Base-by-base conservation (phyloP, 1,284 basidiomycete genomes). In the Cystobasidium slooffiae region DNA sequence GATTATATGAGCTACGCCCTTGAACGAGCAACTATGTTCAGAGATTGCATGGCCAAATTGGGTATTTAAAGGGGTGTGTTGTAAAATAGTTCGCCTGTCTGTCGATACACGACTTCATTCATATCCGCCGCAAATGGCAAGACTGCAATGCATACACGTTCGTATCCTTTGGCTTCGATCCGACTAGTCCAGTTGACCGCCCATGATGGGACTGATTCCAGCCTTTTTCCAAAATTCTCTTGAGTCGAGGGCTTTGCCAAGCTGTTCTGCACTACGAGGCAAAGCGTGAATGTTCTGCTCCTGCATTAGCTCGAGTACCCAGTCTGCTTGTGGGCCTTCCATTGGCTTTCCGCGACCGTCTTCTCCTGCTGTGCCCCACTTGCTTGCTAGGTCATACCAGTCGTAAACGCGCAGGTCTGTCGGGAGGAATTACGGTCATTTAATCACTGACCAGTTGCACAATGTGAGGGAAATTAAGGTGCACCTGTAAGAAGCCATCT, bases 361-460 rank as follows among this genome's bases (percentile, higher is more conserved):
- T 41, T 76, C 77, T 7, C 80, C 77, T 5, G 85, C 85, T 85
- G 86, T n/a, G 63, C 75, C 76, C 72, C 76, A 88, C 3, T 86
- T 85, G 7, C 85, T 85, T 0, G 86, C 87, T 8, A 89, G 82
- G 77, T 89, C 88, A 88, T 88, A 89, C 88, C 88, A 89, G 78
- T 89, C 81, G 78, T 89, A 88, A 43, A 89, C 85, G 8, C 88
- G 84, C 18, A 84, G 82, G 77, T 90, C 88, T 8, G 86, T 87
- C 31, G 89, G 80, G 10, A 88, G 14, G 63, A 58, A 74, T 4
- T 74, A 61, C 52, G 65, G 53, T 0, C 75, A 68, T 24, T 31
- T 31, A 1, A 31, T 31, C 31, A 31, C 31, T 31, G 31, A 31
- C 31, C 49, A 6, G 20, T 41, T 41, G 14, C 20, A 18, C 12